phyloP scores from a whole-genome alignment of 805 yeast species.

The Pichia gijzeniarum region DNA sequence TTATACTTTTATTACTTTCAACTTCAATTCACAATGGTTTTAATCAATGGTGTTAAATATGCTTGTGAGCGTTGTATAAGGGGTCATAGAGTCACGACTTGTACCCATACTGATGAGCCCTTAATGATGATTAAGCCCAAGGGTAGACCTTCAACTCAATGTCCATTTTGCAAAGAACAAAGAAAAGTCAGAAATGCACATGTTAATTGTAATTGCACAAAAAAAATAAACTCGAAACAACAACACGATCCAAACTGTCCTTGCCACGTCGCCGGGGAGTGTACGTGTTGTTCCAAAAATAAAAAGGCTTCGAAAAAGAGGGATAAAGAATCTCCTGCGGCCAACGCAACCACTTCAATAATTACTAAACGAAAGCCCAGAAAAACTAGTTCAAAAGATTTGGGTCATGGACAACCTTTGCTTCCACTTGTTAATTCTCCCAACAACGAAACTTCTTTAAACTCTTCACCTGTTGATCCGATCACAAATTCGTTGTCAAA shows the following conservation, averaged over 20 bases:
- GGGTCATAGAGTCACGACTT: conserved; percentile 93
- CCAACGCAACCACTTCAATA: not conserved
- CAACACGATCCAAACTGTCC: conserved; percentile 27
- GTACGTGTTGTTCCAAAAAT: conserved; percentile 28
- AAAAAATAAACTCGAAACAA: conserved; percentile 31
- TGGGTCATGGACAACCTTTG: not conserved
- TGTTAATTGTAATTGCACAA: conserved; percentile 64
- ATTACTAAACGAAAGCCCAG: not conserved
- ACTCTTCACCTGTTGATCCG: no score
- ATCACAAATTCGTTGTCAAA: no score
- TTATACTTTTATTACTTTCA: not conserved
- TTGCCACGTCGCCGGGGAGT: conserved; percentile 28
- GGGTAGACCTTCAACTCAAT: conserved; percentile 92
- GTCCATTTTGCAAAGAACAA: conserved; percentile 76
- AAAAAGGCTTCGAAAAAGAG: conserved; percentile 14
- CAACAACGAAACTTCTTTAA: no score
- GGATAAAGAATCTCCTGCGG: conserved; percentile 9
- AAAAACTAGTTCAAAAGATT: not conserved
- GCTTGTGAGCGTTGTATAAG: conserved; percentile 95
- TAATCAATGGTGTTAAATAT: conserved; percentile 86
- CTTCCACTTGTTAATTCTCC: no score
- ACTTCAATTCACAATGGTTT: conserved; percentile 51
- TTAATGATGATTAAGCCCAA: conserved; percentile 91
- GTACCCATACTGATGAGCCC: conserved; percentile 88
- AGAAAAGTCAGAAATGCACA: conserved; percentile 63